A percentile compares a stretch with the other conserved stretches of the same genome.
phyloP scores from a whole-genome alignment of 2,329 filamentous ascomycete species.

The Lasiodiplodia theobromae region DNA sequence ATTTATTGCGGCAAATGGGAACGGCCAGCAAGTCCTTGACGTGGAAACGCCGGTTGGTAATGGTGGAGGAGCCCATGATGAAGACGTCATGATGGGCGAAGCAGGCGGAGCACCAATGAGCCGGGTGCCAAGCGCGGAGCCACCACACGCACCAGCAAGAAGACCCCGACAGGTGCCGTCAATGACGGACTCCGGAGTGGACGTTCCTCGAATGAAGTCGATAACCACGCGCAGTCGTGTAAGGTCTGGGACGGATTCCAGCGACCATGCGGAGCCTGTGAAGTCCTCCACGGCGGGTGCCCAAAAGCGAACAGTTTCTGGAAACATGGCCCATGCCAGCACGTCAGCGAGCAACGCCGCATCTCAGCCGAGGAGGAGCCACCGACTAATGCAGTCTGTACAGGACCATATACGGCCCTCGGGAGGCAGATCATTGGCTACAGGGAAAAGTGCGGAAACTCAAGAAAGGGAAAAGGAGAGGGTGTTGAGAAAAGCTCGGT shows the following conservation, averaged over 20 bases:
- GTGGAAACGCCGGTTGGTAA: conserved; percentile 58
- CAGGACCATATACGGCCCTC: conserved; percentile 70
- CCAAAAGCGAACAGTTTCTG: conserved; percentile 91
- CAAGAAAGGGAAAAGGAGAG: conserved; percentile 62
- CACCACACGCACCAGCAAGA: conserved; percentile 57
- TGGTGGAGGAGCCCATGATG: conserved; percentile 46
- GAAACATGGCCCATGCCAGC: conserved; percentile 63
- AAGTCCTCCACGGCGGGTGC: conserved; percentile 53
- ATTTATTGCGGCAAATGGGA: conserved; percentile 40
- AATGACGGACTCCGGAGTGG: conserved; percentile 40
- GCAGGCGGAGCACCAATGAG: conserved; percentile 41
- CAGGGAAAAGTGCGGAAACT: conserved; percentile 60
- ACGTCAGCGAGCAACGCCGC: conserved; percentile 48
- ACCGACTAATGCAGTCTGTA: conserved; percentile 57
- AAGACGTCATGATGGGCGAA: conserved; percentile 54
- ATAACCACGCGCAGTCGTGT: conserved; percentile 49
- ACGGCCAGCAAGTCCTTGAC: conserved; percentile 35
- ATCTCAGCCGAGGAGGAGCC: conserved; percentile 53
- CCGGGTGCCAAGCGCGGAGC: conserved; percentile 47
- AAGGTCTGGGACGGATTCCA: conserved; percentile 49
- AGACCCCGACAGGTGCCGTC: conserved; percentile 46
- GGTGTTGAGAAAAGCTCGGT: conserved; percentile 82
- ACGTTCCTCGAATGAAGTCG: conserved; percentile 48
- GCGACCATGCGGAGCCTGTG: conserved; percentile 47
- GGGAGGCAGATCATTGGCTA: conserved; percentile 66